These are phyloP conservation scores for Myriosclerotinia scirpicola DNA, from an alignment of 2,329 filamentous ascomycete species.

Conservation along the genomic window DNA sequence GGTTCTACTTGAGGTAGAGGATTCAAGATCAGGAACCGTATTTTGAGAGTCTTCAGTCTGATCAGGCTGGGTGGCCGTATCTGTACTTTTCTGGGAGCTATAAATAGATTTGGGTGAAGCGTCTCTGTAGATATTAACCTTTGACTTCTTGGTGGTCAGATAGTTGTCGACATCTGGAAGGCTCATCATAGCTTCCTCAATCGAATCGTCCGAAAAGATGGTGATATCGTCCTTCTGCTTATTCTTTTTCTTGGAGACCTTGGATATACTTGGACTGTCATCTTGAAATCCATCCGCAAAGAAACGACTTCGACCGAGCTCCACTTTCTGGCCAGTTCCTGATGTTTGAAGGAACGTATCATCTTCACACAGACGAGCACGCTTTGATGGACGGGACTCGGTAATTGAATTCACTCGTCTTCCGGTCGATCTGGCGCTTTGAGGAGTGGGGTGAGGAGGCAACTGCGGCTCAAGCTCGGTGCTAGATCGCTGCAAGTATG, in stretches of 20 bases:
- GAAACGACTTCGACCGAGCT: constrained; percentile 48
- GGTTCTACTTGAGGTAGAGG: constrained; percentile 30
- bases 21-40: constrained; percentile 32
- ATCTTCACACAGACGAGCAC: constrained; percentile 53
- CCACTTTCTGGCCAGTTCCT: constrained; percentile 35
- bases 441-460: constrained; percentile 40
- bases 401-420: constrained; percentile 43
- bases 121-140: constrained; percentile 32
- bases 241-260: constrained; percentile 42
- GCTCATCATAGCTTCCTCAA: constrained; percentile 50
- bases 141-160: constrained; percentile 25
- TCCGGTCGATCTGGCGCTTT: constrained; percentile 45
- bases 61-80: constrained; percentile 5
- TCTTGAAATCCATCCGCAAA: constrained; percentile 43
- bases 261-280: constrained; percentile 44
- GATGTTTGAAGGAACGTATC: constrained; percentile 35
- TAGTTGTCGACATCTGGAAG: constrained; percentile 43
- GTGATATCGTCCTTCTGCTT: constrained; percentile 47
- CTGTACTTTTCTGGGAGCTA: constrained; percentile 15
- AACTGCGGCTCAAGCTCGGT: constrained; percentile 40
- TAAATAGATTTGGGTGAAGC: not conserved
- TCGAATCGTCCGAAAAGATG: constrained; percentile 54
- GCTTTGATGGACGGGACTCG: constrained; percentile 49
- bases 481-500: constrained; percentile 33
- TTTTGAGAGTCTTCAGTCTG: constrained; percentile 26